A percentile compares a stretch with the other conserved stretches of the same genome.
Conservation (phyloP, 495 filamentous ascomycete species). For the Podospora pseudocomata region DNA sequence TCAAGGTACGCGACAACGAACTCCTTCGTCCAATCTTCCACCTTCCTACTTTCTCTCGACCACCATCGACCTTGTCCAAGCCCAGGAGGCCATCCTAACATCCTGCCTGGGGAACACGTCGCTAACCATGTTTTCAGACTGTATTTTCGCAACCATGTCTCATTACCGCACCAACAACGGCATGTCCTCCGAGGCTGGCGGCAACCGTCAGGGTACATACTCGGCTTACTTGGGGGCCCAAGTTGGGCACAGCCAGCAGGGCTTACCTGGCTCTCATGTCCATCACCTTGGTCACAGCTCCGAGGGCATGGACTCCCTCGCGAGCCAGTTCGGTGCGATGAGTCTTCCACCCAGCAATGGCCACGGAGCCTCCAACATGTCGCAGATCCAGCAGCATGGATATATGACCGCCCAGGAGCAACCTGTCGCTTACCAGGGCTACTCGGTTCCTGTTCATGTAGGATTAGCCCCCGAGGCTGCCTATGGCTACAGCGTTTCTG, state of each 20-base stretch:
- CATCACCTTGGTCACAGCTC: slow-evolving; percentile 27
- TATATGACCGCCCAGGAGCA: slow-evolving; percentile 35
- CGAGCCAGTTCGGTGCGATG: slow-evolving; percentile 42
- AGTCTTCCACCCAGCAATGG: slow-evolving; percentile 30
- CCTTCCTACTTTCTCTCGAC: not conserved
- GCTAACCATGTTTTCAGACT: slow-evolving; percentile 12
- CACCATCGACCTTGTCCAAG: not conserved
- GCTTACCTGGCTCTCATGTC: slow-evolving; percentile 21
- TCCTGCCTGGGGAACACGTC: not conserved
- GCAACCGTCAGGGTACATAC: slow-evolving; percentile 28
- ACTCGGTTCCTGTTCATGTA: slow-evolving; percentile 31
- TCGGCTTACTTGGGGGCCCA: slow-evolving; percentile 28
- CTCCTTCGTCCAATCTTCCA: not conserved
- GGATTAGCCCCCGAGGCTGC: slow-evolving; percentile 30
- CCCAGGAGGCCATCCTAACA: not conserved
- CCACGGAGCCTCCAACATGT: slow-evolving; percentile 18
- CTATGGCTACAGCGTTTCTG: slow-evolving; percentile 29
- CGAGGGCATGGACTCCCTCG: slow-evolving; percentile 31
- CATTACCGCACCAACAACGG: slow-evolving; percentile 24
- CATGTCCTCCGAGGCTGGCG: slow-evolving; percentile 27
- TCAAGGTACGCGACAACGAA: not conserved
- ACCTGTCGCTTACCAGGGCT: slow-evolving; percentile 31
- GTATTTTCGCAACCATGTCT: slow-evolving; percentile 21
- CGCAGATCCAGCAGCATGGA: slow-evolving; percentile 29
- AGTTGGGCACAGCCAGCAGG: slow-evolving; percentile 24